Evolutionary conservation across 495 filamentous ascomycete species (phyloP), one percentile per base, ranked within the genome.

Genomic region (Aspergillus campestris): DNA sequence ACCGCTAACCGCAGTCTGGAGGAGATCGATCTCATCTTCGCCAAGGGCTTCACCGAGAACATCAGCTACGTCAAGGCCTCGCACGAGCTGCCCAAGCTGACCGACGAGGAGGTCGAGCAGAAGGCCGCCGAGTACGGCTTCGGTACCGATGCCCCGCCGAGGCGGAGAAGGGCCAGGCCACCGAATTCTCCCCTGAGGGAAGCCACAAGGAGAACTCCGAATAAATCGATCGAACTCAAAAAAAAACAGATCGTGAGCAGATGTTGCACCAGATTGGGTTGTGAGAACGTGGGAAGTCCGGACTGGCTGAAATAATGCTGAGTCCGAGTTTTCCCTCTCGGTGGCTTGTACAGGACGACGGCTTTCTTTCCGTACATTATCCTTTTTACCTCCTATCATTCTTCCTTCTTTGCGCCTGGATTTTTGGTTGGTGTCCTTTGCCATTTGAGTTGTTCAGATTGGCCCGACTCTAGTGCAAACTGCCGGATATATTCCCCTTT

Each of bases 11-110:
- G 85, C 41, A 81, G 76, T 34, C 72, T 90, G 13, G 86, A 90
- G 55, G 85, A 89, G 56, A 87, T 89, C 44, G 87, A 90, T 58
- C 71, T 89, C 42, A 83, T 86, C 61, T 87, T 88, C 48, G 82
- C 84, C 52, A 89, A 91, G 72, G 86, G 84, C 3, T 78, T 79
- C 53, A 60, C 67, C 24, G 87, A 91, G 63, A 81, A 84, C 3
- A 89, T 86, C 6, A 78, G 74, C 40, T 89, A 88, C 45, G 84
- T 94, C 33, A 68, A 64, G 45, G 87, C 85, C 0, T 71, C 82
- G 10, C 63, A 80, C 48, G 78, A 90, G 41, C 65, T 94, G 47
- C 86, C 86, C 4, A 71, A 77, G 38, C 69, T 91, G 14, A 64
- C 69, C 12, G 74, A 79, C 3, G 70, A 75, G 24, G 78, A 86